Percentiles rank a stretch among this genome's conserved stretches.
phyloP scores from a whole-genome alignment of 805 yeast species.

The Danielozyma ontarioensis region DNA sequence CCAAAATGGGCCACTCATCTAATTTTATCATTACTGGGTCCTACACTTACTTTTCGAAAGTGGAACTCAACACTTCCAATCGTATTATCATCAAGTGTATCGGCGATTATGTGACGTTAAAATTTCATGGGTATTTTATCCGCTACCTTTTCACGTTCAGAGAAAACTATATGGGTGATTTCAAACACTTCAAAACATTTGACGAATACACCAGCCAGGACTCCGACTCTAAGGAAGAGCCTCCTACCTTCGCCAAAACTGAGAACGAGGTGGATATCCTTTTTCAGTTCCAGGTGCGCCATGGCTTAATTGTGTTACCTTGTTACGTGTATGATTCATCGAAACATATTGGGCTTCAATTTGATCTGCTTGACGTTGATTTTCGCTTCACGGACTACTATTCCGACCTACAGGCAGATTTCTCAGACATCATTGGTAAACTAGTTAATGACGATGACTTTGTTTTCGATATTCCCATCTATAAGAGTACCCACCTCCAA shows the following conservation, averaged over 20 bases:
- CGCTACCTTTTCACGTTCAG: slow-evolving; percentile 69
- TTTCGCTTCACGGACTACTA: slow-evolving; percentile 86
- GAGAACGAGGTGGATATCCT: slow-evolving; percentile 77
- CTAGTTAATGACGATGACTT: slow-evolving; percentile 14
- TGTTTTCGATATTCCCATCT: slow-evolving; percentile 19
- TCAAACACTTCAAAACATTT: slow-evolving; percentile 74
- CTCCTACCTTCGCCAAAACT: slow-evolving; percentile 33
- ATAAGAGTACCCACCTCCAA: slow-evolving; percentile 11
- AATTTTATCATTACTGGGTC: slow-evolving; percentile 61
- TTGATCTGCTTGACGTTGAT: slow-evolving; percentile 68
- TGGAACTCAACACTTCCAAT: slow-evolving; percentile 67
- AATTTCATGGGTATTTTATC: slow-evolving; percentile 74
- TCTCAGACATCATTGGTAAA: slow-evolving; percentile 44
- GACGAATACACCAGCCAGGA: slow-evolving; percentile 59
- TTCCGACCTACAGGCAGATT: slow-evolving; percentile 83
- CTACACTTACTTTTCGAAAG: slow-evolving; percentile 52
- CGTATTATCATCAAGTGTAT: slow-evolving; percentile 58
- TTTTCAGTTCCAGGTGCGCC: slow-evolving; percentile 62
- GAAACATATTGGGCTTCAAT: slow-evolving; percentile 56
- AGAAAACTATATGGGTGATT: slow-evolving; percentile 89
- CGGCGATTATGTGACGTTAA: slow-evolving; percentile 63
- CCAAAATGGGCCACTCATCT: slow-evolving; percentile 62
- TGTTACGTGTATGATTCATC: slow-evolving; percentile 60
- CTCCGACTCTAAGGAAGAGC: neutral
- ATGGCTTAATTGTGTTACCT: slow-evolving; percentile 73